Conservation (phyloP, 306 rosid species). For the Bauhinia variegata region DNA sequence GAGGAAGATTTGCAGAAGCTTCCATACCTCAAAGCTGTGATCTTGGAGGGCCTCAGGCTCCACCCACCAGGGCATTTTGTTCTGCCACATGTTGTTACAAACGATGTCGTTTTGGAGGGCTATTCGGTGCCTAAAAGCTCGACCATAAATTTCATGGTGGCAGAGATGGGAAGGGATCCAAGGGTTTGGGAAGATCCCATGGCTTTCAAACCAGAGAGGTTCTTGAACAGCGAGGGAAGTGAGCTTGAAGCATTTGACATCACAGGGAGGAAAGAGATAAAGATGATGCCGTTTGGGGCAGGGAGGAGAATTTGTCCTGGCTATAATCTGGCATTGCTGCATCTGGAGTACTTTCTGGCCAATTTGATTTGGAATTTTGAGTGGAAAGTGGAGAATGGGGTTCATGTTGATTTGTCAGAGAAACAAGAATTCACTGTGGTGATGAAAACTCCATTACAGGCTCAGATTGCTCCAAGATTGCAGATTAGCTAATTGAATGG, state of each 20-base stretch:
- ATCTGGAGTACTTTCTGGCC: neutral
- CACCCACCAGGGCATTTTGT: conserved; percentile 9
- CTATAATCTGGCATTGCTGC: too few species aligned
- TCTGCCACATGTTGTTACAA: conserved; percentile 10
- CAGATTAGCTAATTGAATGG: too few species aligned
- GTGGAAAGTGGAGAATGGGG: neutral
- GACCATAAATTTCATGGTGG: conserved; percentile 15
- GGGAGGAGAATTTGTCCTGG: too few species aligned
- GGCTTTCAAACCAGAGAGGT: conserved; percentile 13
- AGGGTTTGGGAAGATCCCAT: conserved; percentile 25
- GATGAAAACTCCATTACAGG: neutral
- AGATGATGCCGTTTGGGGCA: too few species aligned
- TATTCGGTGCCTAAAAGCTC: conserved; percentile 3
- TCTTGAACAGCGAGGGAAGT: neutral
- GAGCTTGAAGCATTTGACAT: neutral
- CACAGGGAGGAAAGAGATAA: too few species aligned
- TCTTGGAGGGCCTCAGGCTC: conserved; percentile 20
- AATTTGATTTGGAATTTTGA: neutral
- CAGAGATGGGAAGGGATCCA: conserved; percentile 23
- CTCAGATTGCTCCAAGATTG: neutral
- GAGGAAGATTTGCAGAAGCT: conserved; percentile 18
- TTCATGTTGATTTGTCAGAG: conserved; percentile 17
- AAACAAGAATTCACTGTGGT: neutral
- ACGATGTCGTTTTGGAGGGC: conserved; percentile 7
- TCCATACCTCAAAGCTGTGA: conserved; percentile 15